Conservation (phyloP, 495 filamentous ascomycete genomes). For the Pyrenula massariospora region DNA sequence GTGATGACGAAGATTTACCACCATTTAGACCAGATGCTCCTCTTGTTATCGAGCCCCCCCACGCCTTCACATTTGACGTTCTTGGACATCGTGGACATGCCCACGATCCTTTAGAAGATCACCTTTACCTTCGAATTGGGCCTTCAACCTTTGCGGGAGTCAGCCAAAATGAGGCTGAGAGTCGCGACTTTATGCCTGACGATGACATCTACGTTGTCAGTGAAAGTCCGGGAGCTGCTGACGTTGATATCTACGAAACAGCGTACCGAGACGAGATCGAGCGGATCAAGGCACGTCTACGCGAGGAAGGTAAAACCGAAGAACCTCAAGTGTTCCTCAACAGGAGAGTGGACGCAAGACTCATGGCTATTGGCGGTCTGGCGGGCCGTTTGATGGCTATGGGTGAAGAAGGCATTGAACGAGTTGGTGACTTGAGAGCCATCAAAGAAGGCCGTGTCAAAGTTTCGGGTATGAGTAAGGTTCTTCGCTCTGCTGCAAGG, state of each 20-base stretch:
- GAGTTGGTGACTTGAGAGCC: background rate
- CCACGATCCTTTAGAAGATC: slow-evolving; percentile 49
- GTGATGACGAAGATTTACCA: background rate
- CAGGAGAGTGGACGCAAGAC: slow-evolving; percentile 37
- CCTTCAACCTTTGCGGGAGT: slow-evolving; percentile 25
- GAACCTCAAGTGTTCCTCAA: slow-evolving; percentile 41
- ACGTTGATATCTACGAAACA: slow-evolving; percentile 76
- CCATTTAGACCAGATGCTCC: slow-evolving; percentile 1
- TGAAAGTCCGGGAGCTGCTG: slow-evolving; percentile 69
- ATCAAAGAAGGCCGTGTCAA: background rate
- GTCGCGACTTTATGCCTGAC: slow-evolving; percentile 3
- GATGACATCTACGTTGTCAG: slow-evolving; percentile 41
- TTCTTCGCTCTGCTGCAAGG: background rate
- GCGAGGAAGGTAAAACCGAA: slow-evolving; percentile 19
- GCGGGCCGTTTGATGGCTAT: background rate
- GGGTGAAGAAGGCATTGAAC: background rate
- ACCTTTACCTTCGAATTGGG: slow-evolving; percentile 64
- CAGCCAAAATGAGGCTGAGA: background rate
- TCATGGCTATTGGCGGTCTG: background rate
- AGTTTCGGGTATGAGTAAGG: background rate
- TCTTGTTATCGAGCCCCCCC: slow-evolving; percentile 1
- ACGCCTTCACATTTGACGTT: slow-evolving; percentile 5
- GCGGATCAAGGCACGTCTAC: slow-evolving; percentile 42
- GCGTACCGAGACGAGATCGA: slow-evolving; percentile 76
- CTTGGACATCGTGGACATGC: slow-evolving; percentile 49